Evolutionary conservation across 2,329 filamentous ascomycete species (phyloP).

Genomic region (Aspergillus sp.): DNA sequence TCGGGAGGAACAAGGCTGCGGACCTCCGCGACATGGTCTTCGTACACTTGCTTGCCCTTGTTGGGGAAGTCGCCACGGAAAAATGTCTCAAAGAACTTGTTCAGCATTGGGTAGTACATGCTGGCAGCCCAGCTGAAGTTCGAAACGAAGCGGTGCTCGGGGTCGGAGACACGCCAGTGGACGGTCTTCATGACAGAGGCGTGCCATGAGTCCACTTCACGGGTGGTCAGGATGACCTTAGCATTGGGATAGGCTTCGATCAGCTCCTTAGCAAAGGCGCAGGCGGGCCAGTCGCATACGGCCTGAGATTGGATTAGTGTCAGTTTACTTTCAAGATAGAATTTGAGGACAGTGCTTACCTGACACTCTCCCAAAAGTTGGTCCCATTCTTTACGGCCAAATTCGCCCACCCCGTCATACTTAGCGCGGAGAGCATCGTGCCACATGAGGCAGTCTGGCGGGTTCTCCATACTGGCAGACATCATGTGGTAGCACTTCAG

Average conservation of each 20-base stretch:
- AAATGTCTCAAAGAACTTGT: conserved; percentile 71
- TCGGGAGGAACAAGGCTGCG: conserved; percentile 54
- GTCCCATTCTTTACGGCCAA: conserved; percentile 71
- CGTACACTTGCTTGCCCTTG: conserved; percentile 67
- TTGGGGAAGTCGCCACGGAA: conserved; percentile 70
- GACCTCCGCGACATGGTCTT: conserved; percentile 59
- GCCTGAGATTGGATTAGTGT: conserved; percentile 46
- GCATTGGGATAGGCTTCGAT: conserved; percentile 74
- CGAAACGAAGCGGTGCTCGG: conserved; percentile 60
- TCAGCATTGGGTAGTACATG: conserved; percentile 72
- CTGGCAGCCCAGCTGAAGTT: conserved; percentile 67
- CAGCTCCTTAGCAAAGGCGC: conserved; percentile 70
- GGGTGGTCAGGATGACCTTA: conserved; percentile 70
- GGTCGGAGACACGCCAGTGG: conserved; percentile 69
- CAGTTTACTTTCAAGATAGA: background rate
- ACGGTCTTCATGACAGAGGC: conserved; percentile 69
- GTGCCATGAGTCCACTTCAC: conserved; percentile 69
- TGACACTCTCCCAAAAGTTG: conserved; percentile 68
- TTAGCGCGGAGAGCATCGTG: conserved; percentile 69
- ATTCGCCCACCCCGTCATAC: conserved; percentile 64
- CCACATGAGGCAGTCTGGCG: conserved; percentile 71
- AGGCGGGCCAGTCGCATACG: conserved; percentile 71
- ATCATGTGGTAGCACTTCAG: conserved; percentile 76
- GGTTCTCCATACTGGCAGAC: conserved; percentile 70
- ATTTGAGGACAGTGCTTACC: conserved; percentile 23